A percentile compares a stretch with the other conserved stretches of the same genome.
These are phyloP conservation scores for Dioscorea zingiberensis DNA, from an alignment of 106 monocot species.

Conservation along the genomic window DNA sequence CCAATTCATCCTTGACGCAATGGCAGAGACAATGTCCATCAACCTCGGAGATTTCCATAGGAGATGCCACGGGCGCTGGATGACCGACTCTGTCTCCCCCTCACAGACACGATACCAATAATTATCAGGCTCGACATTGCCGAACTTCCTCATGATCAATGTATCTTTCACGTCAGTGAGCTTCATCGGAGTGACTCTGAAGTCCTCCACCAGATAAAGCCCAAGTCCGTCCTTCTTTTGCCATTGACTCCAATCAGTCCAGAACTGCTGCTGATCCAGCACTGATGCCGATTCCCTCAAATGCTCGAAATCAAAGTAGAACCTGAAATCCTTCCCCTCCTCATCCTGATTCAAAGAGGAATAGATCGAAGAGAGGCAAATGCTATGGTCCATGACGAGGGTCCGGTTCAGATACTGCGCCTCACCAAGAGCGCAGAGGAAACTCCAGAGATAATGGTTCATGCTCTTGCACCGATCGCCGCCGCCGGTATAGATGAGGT, in stretches of 20 bases:
- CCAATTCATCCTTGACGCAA: slow-evolving; percentile 81
- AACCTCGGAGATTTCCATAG: slow-evolving; percentile 84
- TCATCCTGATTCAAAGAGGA: slow-evolving; percentile 47
- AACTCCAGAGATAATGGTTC: slow-evolving; percentile 92
- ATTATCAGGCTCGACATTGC: slow-evolving; percentile 67
- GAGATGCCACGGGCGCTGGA: slow-evolving; percentile 79
- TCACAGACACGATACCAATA: slow-evolving; percentile 96
- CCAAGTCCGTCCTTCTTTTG: slow-evolving; percentile 59
- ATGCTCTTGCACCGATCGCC: slow-evolving; percentile 92
- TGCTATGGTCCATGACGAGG: slow-evolving; percentile 75
- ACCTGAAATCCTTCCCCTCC: slow-evolving; percentile 86
- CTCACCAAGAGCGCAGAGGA: slow-evolving; percentile 86
- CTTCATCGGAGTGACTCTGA: slow-evolving; percentile 79
- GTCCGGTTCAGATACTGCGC: slow-evolving; percentile 82
- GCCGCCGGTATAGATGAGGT: slow-evolving; percentile 65
- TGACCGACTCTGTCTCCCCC: slow-evolving; percentile 70
- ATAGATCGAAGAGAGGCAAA: slow-evolving; percentile 64
- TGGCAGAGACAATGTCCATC: slow-evolving; percentile 79
- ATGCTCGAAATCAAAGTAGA: slow-evolving; percentile 97
- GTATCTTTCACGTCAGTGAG: slow-evolving; percentile 47
- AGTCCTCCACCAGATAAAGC: slow-evolving; percentile 68
- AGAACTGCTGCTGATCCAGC: slow-evolving; percentile 76
- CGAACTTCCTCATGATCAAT: slow-evolving; percentile 86
- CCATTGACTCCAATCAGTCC: slow-evolving; percentile 76
- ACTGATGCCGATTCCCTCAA: slow-evolving; percentile 71